Evolutionary conservation across 257 asterid genomes (phyloP).

Genomic region (Gentiana straminea): DNA sequence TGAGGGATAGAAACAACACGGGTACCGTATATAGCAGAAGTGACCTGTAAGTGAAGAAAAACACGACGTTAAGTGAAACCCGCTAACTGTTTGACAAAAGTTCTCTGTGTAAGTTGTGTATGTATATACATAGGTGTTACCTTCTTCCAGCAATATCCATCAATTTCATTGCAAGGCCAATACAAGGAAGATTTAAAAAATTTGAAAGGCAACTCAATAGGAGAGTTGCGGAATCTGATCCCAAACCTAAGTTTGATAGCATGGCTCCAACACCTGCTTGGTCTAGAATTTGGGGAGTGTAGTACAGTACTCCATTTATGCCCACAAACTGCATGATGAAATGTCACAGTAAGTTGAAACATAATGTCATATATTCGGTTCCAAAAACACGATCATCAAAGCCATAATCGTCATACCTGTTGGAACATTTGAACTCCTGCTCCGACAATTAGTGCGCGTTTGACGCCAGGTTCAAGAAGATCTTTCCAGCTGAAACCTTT

Average conservation of each 20-base stretch:
- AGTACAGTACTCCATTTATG: conserved; percentile 87
- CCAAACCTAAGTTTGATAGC: conserved; percentile 58
- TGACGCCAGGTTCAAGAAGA: conserved; percentile 88
- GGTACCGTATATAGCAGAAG: conserved; percentile 79
- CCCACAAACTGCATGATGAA: conserved; percentile 62
- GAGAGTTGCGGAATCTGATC: conserved; percentile 77
- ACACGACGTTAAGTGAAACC: background rate
- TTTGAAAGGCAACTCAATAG: conserved; percentile 81
- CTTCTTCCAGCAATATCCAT: conserved; percentile 97
- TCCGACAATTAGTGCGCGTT: conserved; percentile 86
- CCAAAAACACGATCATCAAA: background rate
- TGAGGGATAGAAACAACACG: conserved; percentile 45
- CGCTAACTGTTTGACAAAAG: too few species aligned
- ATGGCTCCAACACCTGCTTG: conserved; percentile 96
- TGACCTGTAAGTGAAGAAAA: conserved; percentile 35
- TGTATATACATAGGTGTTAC: conserved; percentile 16
- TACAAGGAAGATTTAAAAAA: conserved; percentile 87
- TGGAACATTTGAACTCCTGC: conserved; percentile 90
- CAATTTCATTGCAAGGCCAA: conserved; percentile 90
- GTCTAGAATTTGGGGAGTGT: conserved; percentile 96
- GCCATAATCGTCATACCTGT: conserved; percentile 41
- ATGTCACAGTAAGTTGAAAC: background rate
- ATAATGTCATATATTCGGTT: background rate
- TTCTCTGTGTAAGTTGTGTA: too few species aligned
- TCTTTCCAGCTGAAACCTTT: conserved; percentile 63